Percentiles rank a stretch among this genome's conserved stretches.
Conservation (phyloP, 2,329 filamentous ascomycete species). For the Claviceps spartinae region DNA sequence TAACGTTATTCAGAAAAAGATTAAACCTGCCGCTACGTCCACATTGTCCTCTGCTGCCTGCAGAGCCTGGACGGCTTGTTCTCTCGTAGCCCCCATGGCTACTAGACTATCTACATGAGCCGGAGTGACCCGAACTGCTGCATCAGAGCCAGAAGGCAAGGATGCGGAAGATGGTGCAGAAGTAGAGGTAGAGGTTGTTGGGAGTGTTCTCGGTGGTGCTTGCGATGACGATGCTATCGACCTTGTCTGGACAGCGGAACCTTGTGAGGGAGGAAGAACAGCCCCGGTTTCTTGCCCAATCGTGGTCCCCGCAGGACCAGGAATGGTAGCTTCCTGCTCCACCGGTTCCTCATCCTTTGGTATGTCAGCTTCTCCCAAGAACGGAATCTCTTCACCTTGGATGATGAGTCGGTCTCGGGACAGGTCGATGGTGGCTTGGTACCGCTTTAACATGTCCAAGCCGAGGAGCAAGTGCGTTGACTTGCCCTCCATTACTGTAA, state of each 20-base stretch:
- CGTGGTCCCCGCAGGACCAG: conserved; percentile 76
- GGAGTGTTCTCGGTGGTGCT: conserved; percentile 10
- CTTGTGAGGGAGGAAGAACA: conserved; percentile 29
- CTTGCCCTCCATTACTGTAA: conserved; percentile 99
- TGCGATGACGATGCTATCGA: conserved; percentile 2
- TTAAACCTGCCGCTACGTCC: conserved; percentile 35
- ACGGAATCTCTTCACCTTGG: conserved; percentile 74
- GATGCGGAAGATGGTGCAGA: conserved; percentile 12
- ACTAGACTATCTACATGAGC: conserved; percentile 64
- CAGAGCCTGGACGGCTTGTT: conserved; percentile 67
- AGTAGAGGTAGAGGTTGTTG: conserved; percentile 9
- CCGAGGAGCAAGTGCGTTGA: conserved; percentile 86
- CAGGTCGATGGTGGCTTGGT: conserved; percentile 87
- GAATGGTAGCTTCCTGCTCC: conserved; percentile 68
- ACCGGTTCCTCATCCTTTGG: conserved; percentile 70
- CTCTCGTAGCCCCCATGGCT: conserved; percentile 61
- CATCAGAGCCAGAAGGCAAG: conserved; percentile 10
- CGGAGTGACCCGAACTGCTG: conserved; percentile 31
- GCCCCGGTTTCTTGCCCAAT: conserved; percentile 77
- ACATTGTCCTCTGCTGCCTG: conserved; percentile 76
- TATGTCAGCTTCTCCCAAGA: conserved; percentile 85
- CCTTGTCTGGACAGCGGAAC: conserved; percentile 9
- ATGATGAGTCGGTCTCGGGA: conserved; percentile 75
- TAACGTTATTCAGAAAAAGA: conserved; percentile 6
- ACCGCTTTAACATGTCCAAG: conserved; percentile 91